phyloP scores from a whole-genome alignment of 352 stramenopile genomes.

The Salisapilia sapeloensis region DNA sequence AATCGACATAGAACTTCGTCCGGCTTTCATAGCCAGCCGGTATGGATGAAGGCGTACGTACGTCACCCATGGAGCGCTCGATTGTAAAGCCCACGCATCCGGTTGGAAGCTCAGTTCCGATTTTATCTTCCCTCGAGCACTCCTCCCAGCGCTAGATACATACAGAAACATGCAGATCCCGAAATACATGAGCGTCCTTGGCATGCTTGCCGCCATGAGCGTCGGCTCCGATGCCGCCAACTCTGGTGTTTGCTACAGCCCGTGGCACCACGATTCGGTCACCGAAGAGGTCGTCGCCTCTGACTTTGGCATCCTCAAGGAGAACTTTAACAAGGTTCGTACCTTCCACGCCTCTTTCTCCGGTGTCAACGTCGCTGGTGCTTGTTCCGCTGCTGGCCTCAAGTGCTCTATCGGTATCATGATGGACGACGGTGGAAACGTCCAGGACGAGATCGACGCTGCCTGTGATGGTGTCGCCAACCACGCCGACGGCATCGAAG shows the following conservation, averaged over 20 bases:
- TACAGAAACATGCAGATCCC: too few species aligned
- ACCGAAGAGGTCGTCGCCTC: conserved; percentile 9
- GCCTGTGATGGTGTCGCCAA: conserved; percentile 24
- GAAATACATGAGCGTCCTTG: too few species aligned
- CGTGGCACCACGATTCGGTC: conserved; percentile 29
- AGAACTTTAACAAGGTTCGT: conserved; percentile 42
- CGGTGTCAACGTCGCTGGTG: conserved; percentile 24
- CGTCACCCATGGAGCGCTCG: too few species aligned
- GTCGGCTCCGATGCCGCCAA: too few species aligned
- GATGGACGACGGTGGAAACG: conserved; percentile 7
- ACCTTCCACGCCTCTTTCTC: conserved; percentile 50
- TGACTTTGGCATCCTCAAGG: conserved; percentile 13
- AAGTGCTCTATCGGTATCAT: conserved; percentile 48
- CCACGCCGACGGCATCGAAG: conserved; percentile 18
- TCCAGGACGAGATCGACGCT: conserved; percentile 47
- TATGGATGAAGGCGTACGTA: too few species aligned
- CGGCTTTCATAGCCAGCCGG: too few species aligned
- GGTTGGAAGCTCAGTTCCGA: too few species aligned
- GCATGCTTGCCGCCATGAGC: too few species aligned
- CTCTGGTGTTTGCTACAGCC: conserved; percentile 35
- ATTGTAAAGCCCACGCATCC: too few species aligned
- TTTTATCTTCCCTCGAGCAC: too few species aligned
- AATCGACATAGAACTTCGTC: too few species aligned
- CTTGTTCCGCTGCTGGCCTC: conserved; percentile 16
- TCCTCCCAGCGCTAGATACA: too few species aligned